These are phyloP conservation scores for Cladochytrium replicatum DNA, from an alignment of 192 early-diverging fungal species.

Conservation along the genomic window DNA sequence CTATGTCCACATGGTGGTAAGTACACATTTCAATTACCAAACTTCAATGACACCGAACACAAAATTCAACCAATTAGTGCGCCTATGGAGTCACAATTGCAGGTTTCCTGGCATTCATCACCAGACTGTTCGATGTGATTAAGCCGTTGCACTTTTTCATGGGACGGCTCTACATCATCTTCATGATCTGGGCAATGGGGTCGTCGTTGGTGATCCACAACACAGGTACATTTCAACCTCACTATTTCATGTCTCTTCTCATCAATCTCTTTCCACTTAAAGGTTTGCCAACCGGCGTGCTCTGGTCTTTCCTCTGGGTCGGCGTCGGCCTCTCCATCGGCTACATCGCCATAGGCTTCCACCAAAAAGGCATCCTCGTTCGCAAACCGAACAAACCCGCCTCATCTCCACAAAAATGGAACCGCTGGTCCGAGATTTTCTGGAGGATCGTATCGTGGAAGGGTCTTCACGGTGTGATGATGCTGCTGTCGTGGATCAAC, in stretches of 20 bases:
- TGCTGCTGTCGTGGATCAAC: conserved; percentile 11
- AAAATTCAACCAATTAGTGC: no score
- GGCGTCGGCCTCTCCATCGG: conserved; percentile 18
- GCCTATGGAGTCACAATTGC: conserved; percentile 16
- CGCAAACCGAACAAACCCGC: no score
- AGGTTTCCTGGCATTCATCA: conserved; percentile 22
- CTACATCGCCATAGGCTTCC: conserved; percentile 24
- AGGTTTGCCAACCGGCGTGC: conserved; percentile 25
- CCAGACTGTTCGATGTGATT: conserved; percentile 10
- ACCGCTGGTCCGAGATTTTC: no score
- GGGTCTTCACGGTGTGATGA: conserved; percentile 8
- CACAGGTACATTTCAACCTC: no score
- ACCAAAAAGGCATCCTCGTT: conserved; percentile 18
- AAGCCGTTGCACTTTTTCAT: conserved; percentile 22
- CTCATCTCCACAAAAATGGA: no score
- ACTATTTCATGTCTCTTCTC: no score
- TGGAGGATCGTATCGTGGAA: not conserved
- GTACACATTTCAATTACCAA: no score
- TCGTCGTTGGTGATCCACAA: conserved; percentile 28
- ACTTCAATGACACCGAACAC: no score
- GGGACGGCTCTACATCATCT: conserved; percentile 23
- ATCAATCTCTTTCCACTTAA: no score
- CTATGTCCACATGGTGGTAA: no score
- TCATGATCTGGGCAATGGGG: conserved; percentile 25
- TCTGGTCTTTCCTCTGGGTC: conserved; percentile 27